Conservation (phyloP, 208 protist species). For the Trichomonas tenax region DNA sequence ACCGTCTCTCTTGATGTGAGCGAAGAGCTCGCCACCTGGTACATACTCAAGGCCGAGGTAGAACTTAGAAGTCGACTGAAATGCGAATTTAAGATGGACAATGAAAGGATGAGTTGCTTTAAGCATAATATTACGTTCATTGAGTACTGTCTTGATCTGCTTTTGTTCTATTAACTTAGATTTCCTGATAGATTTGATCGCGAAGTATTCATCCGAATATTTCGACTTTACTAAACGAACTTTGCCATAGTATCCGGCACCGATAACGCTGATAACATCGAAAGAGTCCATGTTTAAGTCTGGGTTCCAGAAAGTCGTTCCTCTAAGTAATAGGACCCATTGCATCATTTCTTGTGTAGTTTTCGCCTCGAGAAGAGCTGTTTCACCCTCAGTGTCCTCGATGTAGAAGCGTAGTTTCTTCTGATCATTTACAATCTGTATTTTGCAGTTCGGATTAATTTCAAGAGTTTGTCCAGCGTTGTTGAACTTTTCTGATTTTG, state of each 20-base stretch:
- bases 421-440: neutral
- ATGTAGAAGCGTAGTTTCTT: neutral
- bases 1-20: neutral
- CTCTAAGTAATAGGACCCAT: neutral
- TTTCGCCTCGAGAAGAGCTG: neutral
- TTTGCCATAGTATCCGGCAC: neutral
- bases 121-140: neutral
- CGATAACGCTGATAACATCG: neutral
- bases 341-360: neutral
- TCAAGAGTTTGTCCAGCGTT: neutral
- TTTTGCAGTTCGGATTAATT: neutral
- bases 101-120: neutral
- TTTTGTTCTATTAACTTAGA: neutral
- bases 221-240: neutral
- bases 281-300: neutral
- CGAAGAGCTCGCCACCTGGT: neutral
- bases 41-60: neutral
- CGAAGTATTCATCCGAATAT: neutral
- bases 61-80: neutral
- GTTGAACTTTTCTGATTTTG: neutral
- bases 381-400: neutral
- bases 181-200: conserved; percentile 5
- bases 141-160: neutral
- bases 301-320: neutral
- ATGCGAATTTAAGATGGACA: neutral